Evolutionary conservation across 1,284 basidiomycete species (phyloP).

Genomic region (Papiliotrema laurentii): DNA sequence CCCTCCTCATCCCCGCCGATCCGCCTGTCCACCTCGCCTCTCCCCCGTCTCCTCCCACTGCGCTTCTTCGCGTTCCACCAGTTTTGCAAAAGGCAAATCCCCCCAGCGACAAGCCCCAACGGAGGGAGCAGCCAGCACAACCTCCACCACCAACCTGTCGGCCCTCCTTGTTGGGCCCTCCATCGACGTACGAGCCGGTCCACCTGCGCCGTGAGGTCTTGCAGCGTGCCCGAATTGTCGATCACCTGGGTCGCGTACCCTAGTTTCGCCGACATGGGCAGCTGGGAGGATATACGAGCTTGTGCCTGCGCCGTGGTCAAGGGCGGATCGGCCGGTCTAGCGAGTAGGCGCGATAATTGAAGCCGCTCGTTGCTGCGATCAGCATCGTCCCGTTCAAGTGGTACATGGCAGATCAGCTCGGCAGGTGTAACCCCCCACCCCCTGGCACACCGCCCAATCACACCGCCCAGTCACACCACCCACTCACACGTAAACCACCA

Average conservation of each 20-base stretch:
- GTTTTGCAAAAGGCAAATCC: conserved; percentile 19
- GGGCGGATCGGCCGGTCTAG: conserved; percentile 59
- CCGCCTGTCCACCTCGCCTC: conserved; percentile 23
- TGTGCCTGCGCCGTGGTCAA: conserved; percentile 55
- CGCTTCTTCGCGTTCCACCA: conserved; percentile 14
- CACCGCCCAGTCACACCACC: too few species aligned
- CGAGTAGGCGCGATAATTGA: conserved; percentile 73
- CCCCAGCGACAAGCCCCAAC: conserved; percentile 52
- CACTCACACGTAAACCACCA: conserved; percentile 71
- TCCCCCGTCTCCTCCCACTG: conserved; percentile 19
- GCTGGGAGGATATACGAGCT: conserved; percentile 72
- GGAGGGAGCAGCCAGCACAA: conserved; percentile 81
- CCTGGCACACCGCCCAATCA: too few species aligned
- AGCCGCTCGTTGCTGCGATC: conserved; percentile 48
- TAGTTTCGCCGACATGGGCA: conserved; percentile 74
- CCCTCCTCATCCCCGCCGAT: conserved; percentile 6
- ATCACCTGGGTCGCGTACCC: conserved; percentile 78
- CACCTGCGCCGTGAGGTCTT: conserved; percentile 68
- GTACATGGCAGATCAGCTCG: neutral
- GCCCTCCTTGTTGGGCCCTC: conserved; percentile 55
- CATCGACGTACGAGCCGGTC: conserved; percentile 60
- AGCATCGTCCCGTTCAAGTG: neutral
- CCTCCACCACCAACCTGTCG: conserved; percentile 55
- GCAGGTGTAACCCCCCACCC: too few species aligned
- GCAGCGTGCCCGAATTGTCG: conserved; percentile 76